phyloP scores from a whole-genome alignment of 192 early-diverging fungal species.

The Coemansia sp. region DNA sequence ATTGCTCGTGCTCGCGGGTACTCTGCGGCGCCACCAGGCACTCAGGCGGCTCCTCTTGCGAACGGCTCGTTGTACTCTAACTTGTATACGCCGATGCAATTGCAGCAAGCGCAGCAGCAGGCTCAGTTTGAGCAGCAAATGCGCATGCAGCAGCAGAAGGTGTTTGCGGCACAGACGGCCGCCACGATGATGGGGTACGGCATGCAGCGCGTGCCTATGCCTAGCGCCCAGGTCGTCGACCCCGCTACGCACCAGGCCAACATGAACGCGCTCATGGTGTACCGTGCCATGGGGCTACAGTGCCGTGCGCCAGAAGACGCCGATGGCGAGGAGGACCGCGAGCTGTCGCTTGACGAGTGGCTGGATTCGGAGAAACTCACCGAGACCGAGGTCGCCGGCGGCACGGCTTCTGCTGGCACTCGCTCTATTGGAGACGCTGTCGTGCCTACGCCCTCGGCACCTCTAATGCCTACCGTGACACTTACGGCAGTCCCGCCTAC shows the following conservation, averaged over 20 bases:
- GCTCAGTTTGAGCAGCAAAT: constrained; percentile 21
- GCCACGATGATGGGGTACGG: constrained; percentile 23
- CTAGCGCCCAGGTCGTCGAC: constrained; percentile 46
- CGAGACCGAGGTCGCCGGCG: constrained; percentile 32
- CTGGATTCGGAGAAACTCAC: constrained; percentile 50
- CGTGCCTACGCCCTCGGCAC: constrained; percentile 13
- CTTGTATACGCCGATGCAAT: constrained; percentile 44
- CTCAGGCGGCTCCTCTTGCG: not conserved
- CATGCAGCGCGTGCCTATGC: constrained; percentile 41
- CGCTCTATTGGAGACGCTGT: not conserved
- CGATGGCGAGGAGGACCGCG: constrained; percentile 21
- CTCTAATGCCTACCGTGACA: not conserved
- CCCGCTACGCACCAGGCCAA: constrained; percentile 43
- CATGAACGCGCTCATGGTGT: constrained; percentile 52
- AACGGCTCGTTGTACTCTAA: constrained; percentile 33
- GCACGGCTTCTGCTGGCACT: not conserved
- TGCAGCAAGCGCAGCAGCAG: constrained; percentile 42
- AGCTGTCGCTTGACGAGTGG: constrained; percentile 54
- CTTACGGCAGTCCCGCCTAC: not conserved
- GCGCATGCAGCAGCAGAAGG: constrained; percentile 16
- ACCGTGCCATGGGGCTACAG: constrained; percentile 56
- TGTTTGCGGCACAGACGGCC: constrained; percentile 12
- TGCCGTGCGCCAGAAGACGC: constrained; percentile 47
- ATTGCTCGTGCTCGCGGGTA: constrained; percentile 44
- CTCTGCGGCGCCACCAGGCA: constrained; percentile 12